Evolutionary conservation across 805 yeast genomes (phyloP), one percentile per base, ranked within the genome.

Genomic region (Starmerella kuoi): DNA sequence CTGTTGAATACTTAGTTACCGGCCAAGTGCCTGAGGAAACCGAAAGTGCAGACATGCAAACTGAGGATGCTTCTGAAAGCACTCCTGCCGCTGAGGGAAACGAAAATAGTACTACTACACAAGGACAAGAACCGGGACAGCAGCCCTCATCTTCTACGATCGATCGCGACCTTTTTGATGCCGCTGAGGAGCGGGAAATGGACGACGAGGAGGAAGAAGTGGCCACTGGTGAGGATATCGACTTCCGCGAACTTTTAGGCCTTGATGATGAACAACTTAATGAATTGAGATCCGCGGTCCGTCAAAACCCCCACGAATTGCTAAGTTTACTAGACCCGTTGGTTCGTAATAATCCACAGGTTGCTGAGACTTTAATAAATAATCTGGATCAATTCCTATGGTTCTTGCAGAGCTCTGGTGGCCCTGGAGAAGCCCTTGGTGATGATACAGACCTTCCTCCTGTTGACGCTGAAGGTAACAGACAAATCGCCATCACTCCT

Each of bases 1-100:
- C 98, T 0, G 97, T 91, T 12, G 98, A 91, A 60, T 87, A 88
- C 60, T 68, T 91, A 38, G 66, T 91, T 50, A 84, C 87, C 36
- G 97, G 96, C 2, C 47, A 49, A 45, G 74, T 88, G 34, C 95
- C 95, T 19, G 88, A 79, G 55, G 60, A 66, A 24, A 64, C 62
- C 15, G 59, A 58, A 21, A 54, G 56, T 9, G 57, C 60, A 12
- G 59, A 48, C 27, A 46, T 44, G 21, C 44, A 41, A 1, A 47
- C 31, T 3, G 54, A 61, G 15, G 55, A 57, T 21, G 51, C 55
- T 20, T 38, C 49, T 6, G 48, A 50, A 11, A 41, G 47, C 23
- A 52, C 52, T 17, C 20, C 15, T 18, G 25, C 40, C 11, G 32
- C 8, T 18, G 17, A 19, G 8, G 7, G 8, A 12, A 5, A 5